Percentiles rank a stretch among this genome's conserved stretches.
phyloP scores from a whole-genome alignment of 176 grass and related monocot genomes.

The Carex cristatella region DNA sequence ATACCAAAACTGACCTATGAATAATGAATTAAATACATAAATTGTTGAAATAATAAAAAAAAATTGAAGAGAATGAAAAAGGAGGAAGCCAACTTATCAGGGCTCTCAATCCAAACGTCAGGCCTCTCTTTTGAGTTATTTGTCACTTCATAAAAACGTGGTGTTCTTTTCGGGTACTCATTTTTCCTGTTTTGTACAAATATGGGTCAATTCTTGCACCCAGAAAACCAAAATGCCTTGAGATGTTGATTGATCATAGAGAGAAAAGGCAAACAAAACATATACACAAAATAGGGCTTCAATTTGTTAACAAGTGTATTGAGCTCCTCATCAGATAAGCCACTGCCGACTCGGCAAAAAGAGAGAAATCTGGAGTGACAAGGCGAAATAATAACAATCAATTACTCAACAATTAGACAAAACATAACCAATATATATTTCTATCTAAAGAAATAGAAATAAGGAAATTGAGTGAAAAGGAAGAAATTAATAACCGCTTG shows the following conservation, averaged over 20 bases:
- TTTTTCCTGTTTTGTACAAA: slow-evolving; percentile 56
- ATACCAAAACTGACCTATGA: slow-evolving; percentile 80
- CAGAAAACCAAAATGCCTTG: neutral
- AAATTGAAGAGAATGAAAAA: slow-evolving; percentile 19
- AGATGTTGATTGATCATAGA: neutral
- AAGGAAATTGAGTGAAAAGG: slow-evolving; percentile 23
- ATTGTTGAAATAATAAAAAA: slow-evolving; percentile 28
- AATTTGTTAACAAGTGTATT: slow-evolving; percentile 68
- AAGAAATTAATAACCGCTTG: slow-evolving; percentile 45
- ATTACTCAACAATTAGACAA: neutral
- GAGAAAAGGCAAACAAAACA: slow-evolving; percentile 29
- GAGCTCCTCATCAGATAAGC: slow-evolving; percentile 70
- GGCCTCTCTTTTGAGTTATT: slow-evolving; percentile 95
- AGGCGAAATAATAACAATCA: slow-evolving; percentile 25
- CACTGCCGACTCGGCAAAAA: slow-evolving; percentile 87
- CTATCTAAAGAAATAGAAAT: slow-evolving; percentile 13
- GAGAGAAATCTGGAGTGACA: slow-evolving; percentile 71
- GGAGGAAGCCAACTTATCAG: slow-evolving; percentile 71
- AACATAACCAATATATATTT: neutral
- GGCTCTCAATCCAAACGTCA: slow-evolving; percentile 97
- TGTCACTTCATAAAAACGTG: slow-evolving; percentile 91
- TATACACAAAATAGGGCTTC: slow-evolving; percentile 88
- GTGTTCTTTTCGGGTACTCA: slow-evolving; percentile 66
- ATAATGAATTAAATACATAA: slow-evolving; percentile 20
- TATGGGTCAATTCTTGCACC: neutral